A percentile compares a stretch with the other conserved stretches of the same genome.
Conservation (phyloP, 202 grass and related monocot genomes). For the Hordeum pubiflorum region DNA sequence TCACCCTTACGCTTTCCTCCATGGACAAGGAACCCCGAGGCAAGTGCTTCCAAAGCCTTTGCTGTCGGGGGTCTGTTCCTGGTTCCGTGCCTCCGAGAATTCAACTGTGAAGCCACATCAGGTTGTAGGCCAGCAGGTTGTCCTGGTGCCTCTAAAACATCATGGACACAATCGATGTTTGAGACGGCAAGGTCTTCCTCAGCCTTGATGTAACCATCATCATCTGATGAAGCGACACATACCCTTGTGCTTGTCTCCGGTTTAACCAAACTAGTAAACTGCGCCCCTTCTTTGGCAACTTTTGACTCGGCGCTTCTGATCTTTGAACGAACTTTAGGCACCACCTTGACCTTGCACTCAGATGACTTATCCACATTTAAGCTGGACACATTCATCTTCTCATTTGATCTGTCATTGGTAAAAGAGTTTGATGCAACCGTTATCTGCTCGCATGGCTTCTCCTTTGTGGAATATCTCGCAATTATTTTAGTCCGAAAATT, state of each 20-base stretch:
- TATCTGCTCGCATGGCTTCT: conserved; percentile 28
- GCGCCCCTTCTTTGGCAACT: conserved; percentile 7
- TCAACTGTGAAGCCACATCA: conserved; percentile 12
- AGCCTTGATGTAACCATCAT: conserved; percentile 23
- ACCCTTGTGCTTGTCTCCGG: conserved; percentile 7
- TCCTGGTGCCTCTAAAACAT: conserved; percentile 19
- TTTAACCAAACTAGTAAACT: conserved; percentile 23
- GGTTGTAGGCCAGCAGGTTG: background rate
- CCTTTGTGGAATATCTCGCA: conserved; percentile 17
- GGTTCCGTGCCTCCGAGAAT: conserved; percentile 59
- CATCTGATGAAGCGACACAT: conserved; percentile 1
- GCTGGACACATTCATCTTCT: conserved; percentile 4
- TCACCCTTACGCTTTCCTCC: conserved; percentile 54
- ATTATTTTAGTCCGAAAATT: conserved; percentile 30
- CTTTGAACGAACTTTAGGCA: conserved; percentile 23
- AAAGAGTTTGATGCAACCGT: background rate
- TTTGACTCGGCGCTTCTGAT: background rate
- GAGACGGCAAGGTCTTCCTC: conserved; percentile 17
- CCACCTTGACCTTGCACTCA: conserved; percentile 11
- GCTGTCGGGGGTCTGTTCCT: conserved; percentile 72
- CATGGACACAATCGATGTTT: conserved; percentile 7
- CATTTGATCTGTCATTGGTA: conserved; percentile 25
- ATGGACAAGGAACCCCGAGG: conserved; percentile 66
- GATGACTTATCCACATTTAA: conserved; percentile 12
- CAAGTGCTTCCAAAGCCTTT: conserved; percentile 76